Evolutionary conservation across 768 basidiomycete genomes (phyloP).

Genomic region (Rhodotorula diobovata): DNA sequence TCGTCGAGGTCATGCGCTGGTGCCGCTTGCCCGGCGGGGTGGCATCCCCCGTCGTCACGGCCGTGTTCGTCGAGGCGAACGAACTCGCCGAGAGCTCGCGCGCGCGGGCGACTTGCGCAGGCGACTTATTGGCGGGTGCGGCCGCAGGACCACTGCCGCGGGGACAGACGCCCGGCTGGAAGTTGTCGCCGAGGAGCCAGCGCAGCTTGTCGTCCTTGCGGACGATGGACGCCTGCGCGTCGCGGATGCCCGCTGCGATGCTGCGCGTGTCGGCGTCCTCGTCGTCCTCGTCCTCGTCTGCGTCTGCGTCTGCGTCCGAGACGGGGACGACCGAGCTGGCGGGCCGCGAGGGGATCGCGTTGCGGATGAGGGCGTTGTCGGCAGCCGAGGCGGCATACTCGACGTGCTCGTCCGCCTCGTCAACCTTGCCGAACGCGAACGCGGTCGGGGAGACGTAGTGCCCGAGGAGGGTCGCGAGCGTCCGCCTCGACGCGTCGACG

Average conservation of each 20-base stretch:
- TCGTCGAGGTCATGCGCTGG: constrained; percentile 22
- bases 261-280: constrained; percentile 17
- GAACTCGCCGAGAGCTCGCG: background rate
- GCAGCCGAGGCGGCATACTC: background rate
- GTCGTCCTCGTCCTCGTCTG: constrained; percentile 4
- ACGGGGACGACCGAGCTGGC: background rate
- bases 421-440: no score
- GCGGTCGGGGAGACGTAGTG: constrained; percentile 10
- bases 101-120: background rate
- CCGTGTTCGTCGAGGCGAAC: background rate
- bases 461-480: constrained; percentile 10
- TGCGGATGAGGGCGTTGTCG: background rate
- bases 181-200: constrained; percentile 25
- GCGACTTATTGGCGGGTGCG: background rate
- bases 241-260: constrained; percentile 18
- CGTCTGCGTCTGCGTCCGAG: background rate
- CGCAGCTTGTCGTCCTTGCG: constrained; percentile 28
- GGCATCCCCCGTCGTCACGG: background rate
- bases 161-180: background rate
- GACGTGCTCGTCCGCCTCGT: background rate
- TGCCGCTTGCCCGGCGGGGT: background rate
- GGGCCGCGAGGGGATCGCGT: no score
- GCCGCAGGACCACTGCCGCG: background rate
- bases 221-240: constrained; percentile 21
- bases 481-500: background rate